Conservation (phyloP, 73 alveolate species). For the Durusdinium trenchii region DNA sequence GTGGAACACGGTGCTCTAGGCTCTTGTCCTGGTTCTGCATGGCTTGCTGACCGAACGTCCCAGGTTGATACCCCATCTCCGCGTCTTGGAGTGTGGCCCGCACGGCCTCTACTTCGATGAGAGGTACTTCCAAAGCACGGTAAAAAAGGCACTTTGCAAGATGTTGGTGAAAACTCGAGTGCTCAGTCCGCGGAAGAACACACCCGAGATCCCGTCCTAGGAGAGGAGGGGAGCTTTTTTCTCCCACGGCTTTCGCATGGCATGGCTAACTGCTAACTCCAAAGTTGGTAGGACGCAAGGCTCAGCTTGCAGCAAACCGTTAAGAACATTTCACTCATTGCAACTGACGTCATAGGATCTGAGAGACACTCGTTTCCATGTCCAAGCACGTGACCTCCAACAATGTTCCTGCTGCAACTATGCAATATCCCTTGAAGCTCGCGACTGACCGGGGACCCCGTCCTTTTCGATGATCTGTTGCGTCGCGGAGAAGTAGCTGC, state of each 20-base stretch:
- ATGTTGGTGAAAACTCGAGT: slow-evolving; percentile 89
- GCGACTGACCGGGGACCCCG: slow-evolving; percentile 6
- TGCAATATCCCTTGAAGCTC: not conserved
- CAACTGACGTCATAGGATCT: too few relatives aligned
- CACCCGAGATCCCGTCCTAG: slow-evolving; percentile 75
- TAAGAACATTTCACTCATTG: too few relatives aligned
- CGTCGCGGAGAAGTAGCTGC: slow-evolving; percentile 96
- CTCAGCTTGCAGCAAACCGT: too few relatives aligned
- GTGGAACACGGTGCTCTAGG: too few relatives aligned
- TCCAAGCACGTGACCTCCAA: not conserved
- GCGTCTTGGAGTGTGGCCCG: not conserved
- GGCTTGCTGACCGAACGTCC: not conserved
- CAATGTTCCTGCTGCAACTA: not conserved
- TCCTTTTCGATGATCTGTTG: slow-evolving; percentile 96
- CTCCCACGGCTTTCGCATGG: too few relatives aligned
- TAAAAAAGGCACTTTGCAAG: slow-evolving; percentile 88
- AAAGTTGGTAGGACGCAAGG: too few relatives aligned
- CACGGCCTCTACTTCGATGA: slow-evolving; percentile 44
- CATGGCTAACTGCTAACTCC: too few relatives aligned
- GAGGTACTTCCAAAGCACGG: slow-evolving; percentile 92
- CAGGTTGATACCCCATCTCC: too few relatives aligned
- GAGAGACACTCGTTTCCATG: not conserved
- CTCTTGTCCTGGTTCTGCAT: not conserved
- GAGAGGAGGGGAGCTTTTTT: too few relatives aligned
- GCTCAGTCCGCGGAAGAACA: slow-evolving; percentile 92